Base-by-base conservation (phyloP, 441 rosid species). In the Dalechampia spathulata region DNA sequence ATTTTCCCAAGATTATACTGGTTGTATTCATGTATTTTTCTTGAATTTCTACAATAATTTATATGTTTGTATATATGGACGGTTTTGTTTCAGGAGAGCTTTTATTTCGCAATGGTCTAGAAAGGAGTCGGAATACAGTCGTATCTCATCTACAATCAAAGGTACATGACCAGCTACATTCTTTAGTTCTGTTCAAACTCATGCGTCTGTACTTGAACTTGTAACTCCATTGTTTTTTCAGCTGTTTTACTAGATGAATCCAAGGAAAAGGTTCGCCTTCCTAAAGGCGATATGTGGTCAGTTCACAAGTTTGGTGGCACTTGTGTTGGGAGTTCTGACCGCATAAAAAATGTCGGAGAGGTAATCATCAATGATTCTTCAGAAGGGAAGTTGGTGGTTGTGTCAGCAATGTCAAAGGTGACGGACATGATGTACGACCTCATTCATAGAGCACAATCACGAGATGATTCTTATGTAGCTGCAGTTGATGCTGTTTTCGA, bases 261-360 rank as follows among this genome's bases (percentile, higher is more conserved):
- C 16, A 66, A 65, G 44, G 89, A 82, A 58, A 75, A 85, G 55
- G 67, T 68, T 62, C 70, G 64, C 16, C 72, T 89, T 62, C 87
- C 80, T 0, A 80, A 82, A 57, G 92, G 95, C 55, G 78, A 77
- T 52, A 62, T 49, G 45, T 93, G 99, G 99, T 80, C 89, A n/a
- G 89, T 93, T 52, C 97, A 89, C 58, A 93, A 93, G 73, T 93
- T 93, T 61, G 97, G 99, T 38, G 99, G 99, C 17, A 93, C 99
- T 32, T 93, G 99, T 48, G 92, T 93, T 58, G 97, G 97, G 52
- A 93, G 59, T 44, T 83, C 90, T 11, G 81, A 92, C 65, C 79
- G 95, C 70, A 85, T 92, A 41, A 83, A 80, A 80, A 86, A 85
- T 72, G 97, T 87, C n/a, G 93, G 94, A 0, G 81, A 82, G 42